Conservation (phyloP, 768 basidiomycete species). For the Russula lepida region DNA sequence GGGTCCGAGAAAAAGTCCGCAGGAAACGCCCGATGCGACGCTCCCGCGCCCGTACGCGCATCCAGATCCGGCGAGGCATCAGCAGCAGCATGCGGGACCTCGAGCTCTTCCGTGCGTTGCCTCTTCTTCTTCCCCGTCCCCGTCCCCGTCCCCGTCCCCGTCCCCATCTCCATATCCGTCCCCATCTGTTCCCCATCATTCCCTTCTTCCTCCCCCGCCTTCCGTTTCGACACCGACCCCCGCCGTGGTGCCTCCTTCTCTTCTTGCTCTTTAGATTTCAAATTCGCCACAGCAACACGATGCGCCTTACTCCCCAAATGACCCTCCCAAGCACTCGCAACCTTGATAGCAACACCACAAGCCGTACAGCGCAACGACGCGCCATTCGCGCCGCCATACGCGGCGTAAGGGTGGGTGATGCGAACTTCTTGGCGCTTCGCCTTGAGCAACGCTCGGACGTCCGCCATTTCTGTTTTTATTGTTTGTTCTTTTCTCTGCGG, state of each 20-base stretch:
- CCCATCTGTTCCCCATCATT: conserved; percentile 27
- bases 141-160: conserved; percentile 22
- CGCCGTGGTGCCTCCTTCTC: conserved; percentile 32
- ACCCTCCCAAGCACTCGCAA: conserved; percentile 80
- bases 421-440: conserved; percentile 74
- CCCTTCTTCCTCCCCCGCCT: conserved; percentile 31
- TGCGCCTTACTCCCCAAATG: conserved; percentile 78
- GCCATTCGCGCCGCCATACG: conserved; percentile 51
- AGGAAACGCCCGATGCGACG: conserved; percentile 36
- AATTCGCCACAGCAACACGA: conserved; percentile 52
- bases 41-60: no score
- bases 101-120: conserved; percentile 28
- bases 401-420: conserved; percentile 63
- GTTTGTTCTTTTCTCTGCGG: neutral
- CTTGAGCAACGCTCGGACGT: conserved; percentile 72
- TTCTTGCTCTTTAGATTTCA: conserved; percentile 44
- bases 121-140: conserved; percentile 23
- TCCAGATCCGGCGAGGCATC: no score
- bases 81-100: conserved; percentile 13
- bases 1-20: conserved; percentile 78
- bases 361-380: conserved; percentile 63
- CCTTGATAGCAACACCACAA: conserved; percentile 58
- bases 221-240: neutral
- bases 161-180: conserved; percentile 23
- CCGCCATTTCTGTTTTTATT: conserved; percentile 43